Base-by-base conservation (phyloP, 2,329 filamentous ascomycete genomes). In the Trichoderma harzianum region DNA sequence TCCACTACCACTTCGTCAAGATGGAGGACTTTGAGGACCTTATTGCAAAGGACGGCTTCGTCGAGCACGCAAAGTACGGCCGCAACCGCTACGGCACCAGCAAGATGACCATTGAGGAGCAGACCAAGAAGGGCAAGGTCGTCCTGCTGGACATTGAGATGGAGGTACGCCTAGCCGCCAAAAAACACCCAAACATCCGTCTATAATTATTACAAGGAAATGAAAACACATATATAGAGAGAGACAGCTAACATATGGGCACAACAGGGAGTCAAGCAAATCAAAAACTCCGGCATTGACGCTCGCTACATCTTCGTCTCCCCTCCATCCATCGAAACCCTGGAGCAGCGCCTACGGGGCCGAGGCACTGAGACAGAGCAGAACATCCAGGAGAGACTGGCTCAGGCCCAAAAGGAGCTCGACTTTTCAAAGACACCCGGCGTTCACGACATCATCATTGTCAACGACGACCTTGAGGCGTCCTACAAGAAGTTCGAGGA, bases 91-190 rank as follows among this genome's bases (percentile, higher is more conserved):
- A 98, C 83, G 95, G 95, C 71, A 97, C 94, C 6, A 93, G 90
- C 79, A 90, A 93, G 78, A 86, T 87, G 81, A 93, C 93, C 32
- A 93, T 97, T 74, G 88, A 91, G 81, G 89, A 93, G 78, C 90
- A 95, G 80, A 88, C 88, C 2, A 87, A 89, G 73, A 89, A 91
- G 83, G 91, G 90, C 21, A 87, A 87, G 78, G 89, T 94, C 55
- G 95, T 95, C 73, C 90, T 98, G 62, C 84, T 98, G 76, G 95
- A 98, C 81, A 98, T 98, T 79, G 95, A 98, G 86, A 97, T 98
- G 93, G 94, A 97, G 89, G 91, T 92, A 80, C 39, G 83, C 77
- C 55, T n/a, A 60, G 18, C 10, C 8, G 7, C 30, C 7, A n/a
- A 6, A n/a, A 7, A n/a, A 58, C 8, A 18, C 14, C 18, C 14